phyloP scores from a whole-genome alignment of 176 grass and related monocot genomes.

The Chrysopogon serrulatus region DNA sequence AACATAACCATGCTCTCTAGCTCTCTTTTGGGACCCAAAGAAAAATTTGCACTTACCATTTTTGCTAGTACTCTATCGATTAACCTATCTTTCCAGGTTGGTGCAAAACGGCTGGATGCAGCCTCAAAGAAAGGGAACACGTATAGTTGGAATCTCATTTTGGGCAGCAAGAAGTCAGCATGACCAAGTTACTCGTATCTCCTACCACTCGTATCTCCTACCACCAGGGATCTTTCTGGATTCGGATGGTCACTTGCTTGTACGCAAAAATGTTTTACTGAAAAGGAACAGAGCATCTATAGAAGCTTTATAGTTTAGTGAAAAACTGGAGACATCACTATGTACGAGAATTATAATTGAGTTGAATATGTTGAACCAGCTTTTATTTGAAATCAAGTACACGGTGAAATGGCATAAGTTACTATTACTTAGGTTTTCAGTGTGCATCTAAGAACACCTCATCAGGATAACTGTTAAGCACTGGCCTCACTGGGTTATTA shows the following conservation, averaged over 20 bases:
- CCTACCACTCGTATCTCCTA: too few species aligned
- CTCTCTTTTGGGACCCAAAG: neutral
- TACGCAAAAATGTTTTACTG: neutral
- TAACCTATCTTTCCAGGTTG: slow-evolving; percentile 41
- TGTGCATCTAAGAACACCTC: neutral
- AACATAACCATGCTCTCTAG: neutral
- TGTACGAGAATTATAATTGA: neutral
- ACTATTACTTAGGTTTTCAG: neutral
- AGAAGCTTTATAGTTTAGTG: neutral
- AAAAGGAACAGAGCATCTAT: neutral
- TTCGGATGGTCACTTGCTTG: neutral
- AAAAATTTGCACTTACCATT: neutral
- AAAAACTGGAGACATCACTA: neutral
- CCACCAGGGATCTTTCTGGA: neutral
- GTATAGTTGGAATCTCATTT: slow-evolving; percentile 76
- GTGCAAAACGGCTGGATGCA: slow-evolving; percentile 72
- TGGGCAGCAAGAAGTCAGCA: slow-evolving; percentile 67
- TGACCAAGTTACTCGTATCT: slow-evolving; percentile 10
- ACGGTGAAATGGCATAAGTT: neutral
- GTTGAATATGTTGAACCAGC: neutral
- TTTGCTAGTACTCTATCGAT: neutral
- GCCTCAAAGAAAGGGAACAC: slow-evolving; percentile 67
- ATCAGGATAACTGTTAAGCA: neutral
- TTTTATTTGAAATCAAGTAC: neutral
- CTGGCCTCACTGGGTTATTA: neutral